Base-by-base conservation (phyloP, 352 stramenopile species). In the Pythium myriotylum region DNA sequence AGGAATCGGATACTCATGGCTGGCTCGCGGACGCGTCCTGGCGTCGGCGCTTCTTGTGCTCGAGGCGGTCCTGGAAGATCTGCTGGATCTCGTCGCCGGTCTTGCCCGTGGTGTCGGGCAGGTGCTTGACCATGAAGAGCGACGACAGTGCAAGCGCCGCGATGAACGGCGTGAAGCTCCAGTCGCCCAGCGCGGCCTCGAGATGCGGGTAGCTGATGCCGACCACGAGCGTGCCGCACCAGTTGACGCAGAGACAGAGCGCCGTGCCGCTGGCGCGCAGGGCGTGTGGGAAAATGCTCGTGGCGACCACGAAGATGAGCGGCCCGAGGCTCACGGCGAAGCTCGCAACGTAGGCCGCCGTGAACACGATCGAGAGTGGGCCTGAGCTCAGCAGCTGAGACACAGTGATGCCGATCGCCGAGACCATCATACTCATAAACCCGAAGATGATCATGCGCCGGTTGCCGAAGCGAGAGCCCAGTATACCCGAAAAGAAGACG, bases 161-260 rank as follows among this genome's bases (percentile, higher is more conserved):
- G 29, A 59, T 26, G 26, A 69, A 69, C 33, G 62, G 62, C 27
- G 26, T 23, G 26, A 89, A 86, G 26, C 66, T 65, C 12, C 71
- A 77, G 64, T 72, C 59, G 14, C 61, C 56, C 13, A 84, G 61
- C 0, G 72, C 75, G 24, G 69, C 66, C 24, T 61, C 68, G 24
- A 86, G 68, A 68, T 83, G 83, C 26, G 80, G 83, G 59, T 84
- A 92, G 42, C 55, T 66, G 20, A 90, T 64, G 14, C 80, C 80
- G 13, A 88, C 68, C n/a, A 74, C 24, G 12, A 90, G 62, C 51
- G 82, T 88, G 59, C 55, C 77, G 10, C 69, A 27, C 73, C 73
- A 91, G 57, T 81, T 89, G 53, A 68, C 70, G 27, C 76, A 74
- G 23, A 86, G 75, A 40, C 70, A 77, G 40, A 88, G 45, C 5